Evolutionary conservation across 441 rosid species (phyloP), one percentile per base, ranked within the genome.

Genomic region (Rhodomyrtus psidioides): DNA sequence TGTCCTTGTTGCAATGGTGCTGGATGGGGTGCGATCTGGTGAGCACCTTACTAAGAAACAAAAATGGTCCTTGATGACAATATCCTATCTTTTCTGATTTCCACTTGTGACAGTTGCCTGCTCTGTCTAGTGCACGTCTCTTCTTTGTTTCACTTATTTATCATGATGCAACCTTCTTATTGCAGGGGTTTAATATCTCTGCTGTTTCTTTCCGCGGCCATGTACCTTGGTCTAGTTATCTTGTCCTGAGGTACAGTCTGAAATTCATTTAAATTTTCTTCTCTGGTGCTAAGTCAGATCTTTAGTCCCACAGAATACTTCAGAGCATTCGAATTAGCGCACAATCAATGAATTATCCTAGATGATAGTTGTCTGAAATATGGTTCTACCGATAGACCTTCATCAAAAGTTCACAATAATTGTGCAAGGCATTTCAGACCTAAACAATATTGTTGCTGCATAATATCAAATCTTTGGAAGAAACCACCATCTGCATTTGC

Each of bases 11-110:
- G 93, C 85, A 90, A 82, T 84, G 91, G 93, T 4, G 88, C 81
- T 62, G 89, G 93, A 56, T 90, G 93, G 93, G 93, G 91, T 75
- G 86, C 85, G 44, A 91, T 91, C 81, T 91, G 93, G 93, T 91
- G 56, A 89, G 86, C 53, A 70, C 44, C 44, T 54, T 82, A 17
- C 51, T 53, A 39, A 10, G 26, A 34, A 65, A 34, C 46, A 34
- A 65, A 65, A 65, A 26, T 65, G 5, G 26, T 65, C 26, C 76
- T 34, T 19, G 76, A 65, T 65, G 46, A 65, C 26, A 65, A 34
- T 65, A 34, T 65, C 76, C 39, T 34, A 46, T 65, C 76, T 34
- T 34, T 65, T 65, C 21, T 23, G 13, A 65, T 19, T 65, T 65
- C 46, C 76, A 23, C 26, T 34, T 65, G 60, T 56, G 39, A 65